These are phyloP conservation scores for Pyrenophora teres DNA, from an alignment of 2,329 filamentous ascomycete genomes.

Conservation along the genomic window DNA sequence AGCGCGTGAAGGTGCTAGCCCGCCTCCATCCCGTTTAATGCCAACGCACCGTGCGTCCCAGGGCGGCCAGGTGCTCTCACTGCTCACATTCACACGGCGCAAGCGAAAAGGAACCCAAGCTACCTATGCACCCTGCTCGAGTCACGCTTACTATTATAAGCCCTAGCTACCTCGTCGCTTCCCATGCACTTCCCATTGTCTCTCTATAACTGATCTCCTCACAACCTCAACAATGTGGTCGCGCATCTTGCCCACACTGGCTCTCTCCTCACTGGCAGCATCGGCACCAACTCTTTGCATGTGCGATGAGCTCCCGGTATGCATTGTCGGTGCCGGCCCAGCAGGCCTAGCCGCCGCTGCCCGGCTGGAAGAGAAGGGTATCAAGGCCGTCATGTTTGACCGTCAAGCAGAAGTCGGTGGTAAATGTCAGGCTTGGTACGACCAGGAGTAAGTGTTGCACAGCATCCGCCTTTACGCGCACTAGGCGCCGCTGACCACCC, in stretches of 20 bases:
- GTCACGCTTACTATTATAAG: slow-evolving; percentile 29
- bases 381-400: slow-evolving; percentile 45
- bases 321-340: slow-evolving; percentile 47
- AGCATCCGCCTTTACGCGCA: slow-evolving; percentile 20
- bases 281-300: slow-evolving; percentile 34
- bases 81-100: background rate
- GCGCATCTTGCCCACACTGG: slow-evolving; percentile 28
- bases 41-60: slow-evolving; percentile 45
- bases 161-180: slow-evolving; percentile 29
- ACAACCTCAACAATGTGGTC: slow-evolving; percentile 28
- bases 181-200: slow-evolving; percentile 10
- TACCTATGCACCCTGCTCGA: slow-evolving; percentile 15
- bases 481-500: slow-evolving; percentile 41
- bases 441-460: slow-evolving; percentile 44
- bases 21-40: slow-evolving; percentile 28
- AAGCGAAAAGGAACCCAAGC: slow-evolving; percentile 11
- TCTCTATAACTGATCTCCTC: background rate
- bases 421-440: slow-evolving; percentile 47
- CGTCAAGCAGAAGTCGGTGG: slow-evolving; percentile 43
- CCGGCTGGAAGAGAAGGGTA: slow-evolving; percentile 41
- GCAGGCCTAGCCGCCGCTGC: slow-evolving; percentile 43
- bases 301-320: slow-evolving; percentile 38
- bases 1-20: slow-evolving; percentile 25
- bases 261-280: slow-evolving; percentile 27
- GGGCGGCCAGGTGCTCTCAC: slow-evolving; percentile 22